Conservation (phyloP, 179 eudicot genomes). For the Carnegiea gigantea region DNA sequence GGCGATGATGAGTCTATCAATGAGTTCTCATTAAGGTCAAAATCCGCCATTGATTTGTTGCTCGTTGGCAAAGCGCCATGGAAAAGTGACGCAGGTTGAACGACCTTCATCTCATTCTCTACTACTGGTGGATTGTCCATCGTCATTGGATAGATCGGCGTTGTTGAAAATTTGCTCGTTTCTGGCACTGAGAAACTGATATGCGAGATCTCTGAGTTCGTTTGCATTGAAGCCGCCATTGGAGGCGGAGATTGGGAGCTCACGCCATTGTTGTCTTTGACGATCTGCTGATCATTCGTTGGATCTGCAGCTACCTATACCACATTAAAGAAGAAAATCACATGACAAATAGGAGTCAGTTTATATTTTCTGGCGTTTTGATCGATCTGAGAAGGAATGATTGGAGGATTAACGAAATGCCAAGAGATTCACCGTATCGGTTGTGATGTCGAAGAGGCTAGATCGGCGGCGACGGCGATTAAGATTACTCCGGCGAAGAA, state of each 20-base stretch:
- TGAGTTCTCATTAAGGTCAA: slow-evolving; percentile 33
- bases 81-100: neutral
- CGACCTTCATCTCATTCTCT: neutral
- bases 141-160: slow-evolving; percentile 23
- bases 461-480: slow-evolving; percentile 79
- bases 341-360: neutral
- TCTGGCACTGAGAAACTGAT: slow-evolving; percentile 20
- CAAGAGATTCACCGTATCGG: slow-evolving; percentile 52
- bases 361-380: neutral
- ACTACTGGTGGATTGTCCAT: neutral
- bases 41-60: slow-evolving; percentile 31
- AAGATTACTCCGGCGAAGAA: slow-evolving; percentile 57
- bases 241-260: slow-evolving; percentile 8
- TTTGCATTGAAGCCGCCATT: neutral
- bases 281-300: slow-evolving; percentile 35
- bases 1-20: slow-evolving; percentile 25
- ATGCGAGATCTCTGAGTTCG: slow-evolving; percentile 19
- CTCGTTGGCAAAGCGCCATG: neutral
- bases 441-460: slow-evolving; percentile 84
- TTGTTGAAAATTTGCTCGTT: slow-evolving; percentile 12
- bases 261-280: slow-evolving; percentile 28
- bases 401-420: neutral
- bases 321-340: neutral
- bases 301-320: slow-evolving; percentile 48
- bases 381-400: neutral